These are phyloP conservation scores for Pyropia haitanensis DNA, from an alignment of 23 red algal genomes.

Conservation along the genomic window DNA sequence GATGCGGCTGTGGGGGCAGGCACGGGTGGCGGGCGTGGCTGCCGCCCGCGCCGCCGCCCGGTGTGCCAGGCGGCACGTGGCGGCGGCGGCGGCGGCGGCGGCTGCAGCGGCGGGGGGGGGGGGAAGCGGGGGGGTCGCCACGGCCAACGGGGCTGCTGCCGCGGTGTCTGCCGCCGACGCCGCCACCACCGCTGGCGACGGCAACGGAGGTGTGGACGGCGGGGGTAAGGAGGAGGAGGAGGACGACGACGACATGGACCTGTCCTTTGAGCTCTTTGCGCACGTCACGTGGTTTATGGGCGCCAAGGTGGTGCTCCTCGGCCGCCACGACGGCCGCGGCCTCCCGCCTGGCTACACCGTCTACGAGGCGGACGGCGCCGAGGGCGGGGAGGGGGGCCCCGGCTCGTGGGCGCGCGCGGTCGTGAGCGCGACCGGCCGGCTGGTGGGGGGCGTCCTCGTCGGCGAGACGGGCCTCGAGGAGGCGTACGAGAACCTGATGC, in stretches of 20 bases:
- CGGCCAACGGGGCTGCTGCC: not conserved
- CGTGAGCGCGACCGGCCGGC: slow-evolving; percentile 29
- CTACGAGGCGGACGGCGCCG: slow-evolving; percentile 39
- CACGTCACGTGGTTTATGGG: slow-evolving; percentile 84
- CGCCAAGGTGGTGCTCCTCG: slow-evolving; percentile 67
- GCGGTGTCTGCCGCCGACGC: not conserved
- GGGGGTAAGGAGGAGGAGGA: not conserved
- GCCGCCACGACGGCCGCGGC: slow-evolving; percentile 56
- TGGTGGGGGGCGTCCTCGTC: slow-evolving; percentile 71
- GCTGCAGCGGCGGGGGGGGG: not conserved
- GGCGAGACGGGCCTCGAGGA: slow-evolving; percentile 75
- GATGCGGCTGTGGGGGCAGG: slow-evolving; percentile 88
- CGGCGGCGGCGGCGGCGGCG: slow-evolving; percentile 1
- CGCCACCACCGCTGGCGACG: not conserved
- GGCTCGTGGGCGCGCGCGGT: slow-evolving; percentile 33
- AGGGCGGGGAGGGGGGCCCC: not conserved
- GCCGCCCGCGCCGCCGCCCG: slow-evolving; percentile 47
- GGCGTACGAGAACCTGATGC: slow-evolving; percentile 86
- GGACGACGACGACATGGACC: not conserved
- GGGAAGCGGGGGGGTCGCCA: not conserved
- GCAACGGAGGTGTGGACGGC: not conserved
- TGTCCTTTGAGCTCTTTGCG: slow-evolving; percentile 83
- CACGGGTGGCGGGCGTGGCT: slow-evolving; percentile 23
- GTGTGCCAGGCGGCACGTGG: slow-evolving; percentile 1
- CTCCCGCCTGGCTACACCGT: slow-evolving; percentile 22